A percentile compares a stretch with the other conserved stretches of the same genome.
phyloP scores from a whole-genome alignment of 2,329 filamentous ascomycete genomes.

The Paramyrothecium roridum region DNA sequence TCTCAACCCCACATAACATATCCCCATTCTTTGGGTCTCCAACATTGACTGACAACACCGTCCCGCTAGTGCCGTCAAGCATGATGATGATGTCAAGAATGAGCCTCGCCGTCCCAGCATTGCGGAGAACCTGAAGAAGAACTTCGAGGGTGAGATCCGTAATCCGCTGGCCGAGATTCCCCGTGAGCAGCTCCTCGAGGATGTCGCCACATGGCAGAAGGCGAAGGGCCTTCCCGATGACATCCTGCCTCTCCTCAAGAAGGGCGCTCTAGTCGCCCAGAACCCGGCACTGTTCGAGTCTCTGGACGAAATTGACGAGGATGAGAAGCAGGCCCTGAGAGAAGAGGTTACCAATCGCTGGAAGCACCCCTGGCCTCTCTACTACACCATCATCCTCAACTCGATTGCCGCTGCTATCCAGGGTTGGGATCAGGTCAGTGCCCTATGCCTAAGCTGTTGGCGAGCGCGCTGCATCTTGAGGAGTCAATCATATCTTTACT shows the following conservation, averaged over 20 bases:
- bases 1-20: neutral
- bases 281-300: slow-evolving; percentile 43
- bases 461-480: neutral
- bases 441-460: neutral
- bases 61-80: neutral
- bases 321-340: slow-evolving; percentile 35
- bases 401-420: slow-evolving; percentile 54
- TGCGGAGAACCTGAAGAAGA: slow-evolving; percentile 10
- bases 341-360: slow-evolving; percentile 46
- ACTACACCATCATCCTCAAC: slow-evolving; percentile 47
- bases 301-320: slow-evolving; percentile 40
- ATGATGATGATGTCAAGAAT: neutral
- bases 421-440: slow-evolving; percentile 35
- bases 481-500: neutral
- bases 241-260: slow-evolving; percentile 32
- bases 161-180: slow-evolving; percentile 52
- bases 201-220: slow-evolving; percentile 52
- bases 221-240: slow-evolving; percentile 43
- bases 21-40: neutral
- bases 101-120: neutral
- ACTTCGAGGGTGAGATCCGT: slow-evolving; percentile 24
- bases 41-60: neutral
- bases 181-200: slow-evolving; percentile 45
- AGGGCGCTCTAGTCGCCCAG: slow-evolving; percentile 25
- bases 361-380: slow-evolving; percentile 44